Evolutionary conservation across 1,284 basidiomycete genomes (phyloP).

Genomic region (Ceratobasidium sp.): DNA sequence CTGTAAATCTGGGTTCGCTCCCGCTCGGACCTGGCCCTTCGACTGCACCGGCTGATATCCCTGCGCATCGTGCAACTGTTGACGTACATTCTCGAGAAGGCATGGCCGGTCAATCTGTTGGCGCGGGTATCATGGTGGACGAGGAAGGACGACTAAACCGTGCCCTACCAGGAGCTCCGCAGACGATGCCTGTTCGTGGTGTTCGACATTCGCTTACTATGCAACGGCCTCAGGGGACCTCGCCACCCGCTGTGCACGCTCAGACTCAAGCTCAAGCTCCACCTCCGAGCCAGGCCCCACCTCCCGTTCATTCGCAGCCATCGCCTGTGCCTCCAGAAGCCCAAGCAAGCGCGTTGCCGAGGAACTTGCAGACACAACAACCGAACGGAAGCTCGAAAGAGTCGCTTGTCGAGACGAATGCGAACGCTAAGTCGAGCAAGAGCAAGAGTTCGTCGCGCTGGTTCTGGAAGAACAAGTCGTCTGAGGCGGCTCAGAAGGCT

Average conservation of each 20-base stretch:
- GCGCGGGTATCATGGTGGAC: slow-evolving; percentile 9
- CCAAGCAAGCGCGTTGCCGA: slow-evolving; percentile 35
- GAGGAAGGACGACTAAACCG: slow-evolving; percentile 36
- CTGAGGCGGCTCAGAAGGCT: slow-evolving; percentile 12
- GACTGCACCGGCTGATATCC: slow-evolving; percentile 9
- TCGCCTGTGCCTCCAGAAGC: not conserved
- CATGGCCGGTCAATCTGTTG: not conserved
- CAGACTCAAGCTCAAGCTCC: slow-evolving; percentile 4
- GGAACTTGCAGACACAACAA: slow-evolving; percentile 34
- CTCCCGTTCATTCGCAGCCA: slow-evolving; percentile 20
- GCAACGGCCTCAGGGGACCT: not conserved
- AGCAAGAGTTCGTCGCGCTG: slow-evolving; percentile 31
- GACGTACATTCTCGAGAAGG: slow-evolving; percentile 32
- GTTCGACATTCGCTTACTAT: slow-evolving; percentile 23
- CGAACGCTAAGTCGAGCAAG: slow-evolving; percentile 29
- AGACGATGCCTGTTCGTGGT: slow-evolving; percentile 31
- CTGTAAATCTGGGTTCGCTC: slow-evolving; percentile 3
- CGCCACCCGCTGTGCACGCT: not conserved
- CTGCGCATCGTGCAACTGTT: slow-evolving; percentile 34
- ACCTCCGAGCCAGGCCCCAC: slow-evolving; percentile 9
- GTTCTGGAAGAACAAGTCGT: slow-evolving; percentile 28
- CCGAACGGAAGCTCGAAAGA: slow-evolving; percentile 31
- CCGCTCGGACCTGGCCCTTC: slow-evolving; percentile 1
- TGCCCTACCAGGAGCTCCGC: slow-evolving; percentile 9
- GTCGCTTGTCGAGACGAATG: slow-evolving; percentile 22